phyloP scores from a whole-genome alignment of 768 basidiomycete genomes.

The Kwoniella mangroviensis region DNA sequence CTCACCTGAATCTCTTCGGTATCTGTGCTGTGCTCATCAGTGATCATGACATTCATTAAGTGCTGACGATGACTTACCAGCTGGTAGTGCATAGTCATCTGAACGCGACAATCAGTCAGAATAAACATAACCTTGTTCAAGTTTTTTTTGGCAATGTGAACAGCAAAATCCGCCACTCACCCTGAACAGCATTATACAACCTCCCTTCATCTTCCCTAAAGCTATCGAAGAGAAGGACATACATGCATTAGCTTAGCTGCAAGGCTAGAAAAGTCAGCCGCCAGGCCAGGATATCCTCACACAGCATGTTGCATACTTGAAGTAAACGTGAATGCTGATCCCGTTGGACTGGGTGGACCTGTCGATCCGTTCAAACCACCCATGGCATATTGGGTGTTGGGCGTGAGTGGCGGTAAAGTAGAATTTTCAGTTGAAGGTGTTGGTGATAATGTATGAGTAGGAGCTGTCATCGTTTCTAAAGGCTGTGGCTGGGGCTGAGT shows the following conservation, averaged over 20 bases:
- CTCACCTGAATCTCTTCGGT: constrained; percentile 6
- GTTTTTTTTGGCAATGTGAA: background rate
- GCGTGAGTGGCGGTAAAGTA: constrained; percentile 5
- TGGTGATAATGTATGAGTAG: background rate
- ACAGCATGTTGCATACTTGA: constrained; percentile 16
- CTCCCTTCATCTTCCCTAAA: constrained; percentile 15
- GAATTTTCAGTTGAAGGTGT: background rate
- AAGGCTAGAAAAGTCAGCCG: background rate
- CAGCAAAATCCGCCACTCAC: background rate
- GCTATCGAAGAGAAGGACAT: background rate
- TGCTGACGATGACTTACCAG: constrained; percentile 10
- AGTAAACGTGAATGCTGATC: constrained; percentile 7
- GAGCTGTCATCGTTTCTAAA: background rate
- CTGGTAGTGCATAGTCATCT: constrained; percentile 29
- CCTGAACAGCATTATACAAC: constrained; percentile 15
- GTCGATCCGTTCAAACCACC: background rate
- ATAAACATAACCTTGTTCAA: too few relatives aligned
- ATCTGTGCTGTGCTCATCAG: background rate
- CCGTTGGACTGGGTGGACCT: constrained; percentile 10
- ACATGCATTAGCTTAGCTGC: background rate
- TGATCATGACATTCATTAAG: background rate
- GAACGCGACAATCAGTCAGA: background rate
- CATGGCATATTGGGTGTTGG: background rate
- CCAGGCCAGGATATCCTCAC: background rate
- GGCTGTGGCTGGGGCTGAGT: background rate